Percentiles rank a stretch among this genome's conserved stretches.
phyloP scores from a whole-genome alignment of 306 rosid genomes.

The Adenanthera pavonina region DNA sequence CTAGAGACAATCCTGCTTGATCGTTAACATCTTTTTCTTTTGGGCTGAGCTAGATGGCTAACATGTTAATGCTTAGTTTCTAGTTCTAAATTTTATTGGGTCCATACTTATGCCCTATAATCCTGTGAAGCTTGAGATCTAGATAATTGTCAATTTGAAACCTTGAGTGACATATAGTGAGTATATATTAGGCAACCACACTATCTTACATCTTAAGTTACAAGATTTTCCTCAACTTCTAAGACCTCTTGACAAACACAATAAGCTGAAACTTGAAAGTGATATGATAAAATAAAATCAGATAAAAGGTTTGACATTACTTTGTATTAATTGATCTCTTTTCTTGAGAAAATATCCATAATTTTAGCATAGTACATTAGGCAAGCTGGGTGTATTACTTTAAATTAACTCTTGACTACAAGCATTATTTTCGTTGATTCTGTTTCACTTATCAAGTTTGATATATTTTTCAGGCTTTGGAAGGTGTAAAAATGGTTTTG shows the following conservation, averaged over 20 bases:
- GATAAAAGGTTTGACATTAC: neutral
- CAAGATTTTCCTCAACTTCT: no score
- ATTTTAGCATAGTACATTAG: neutral
- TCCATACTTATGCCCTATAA: neutral
- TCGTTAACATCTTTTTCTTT: neutral
- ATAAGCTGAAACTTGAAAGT: neutral
- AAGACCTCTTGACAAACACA: no score
- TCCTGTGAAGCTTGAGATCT: neutral
- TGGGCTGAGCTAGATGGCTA: no score
- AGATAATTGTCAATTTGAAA: neutral
- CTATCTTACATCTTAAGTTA: neutral
- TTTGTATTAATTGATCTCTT: neutral
- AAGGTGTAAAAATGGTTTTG: slow-evolving; percentile 74
- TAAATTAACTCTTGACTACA: neutral
- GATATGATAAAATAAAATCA: slow-evolving; percentile 27
- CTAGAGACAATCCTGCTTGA: slow-evolving; percentile 6
- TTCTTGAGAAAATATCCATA: neutral
- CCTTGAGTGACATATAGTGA: neutral
- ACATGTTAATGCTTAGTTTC: neutral
- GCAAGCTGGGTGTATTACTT: neutral
- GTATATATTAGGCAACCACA: neutral
- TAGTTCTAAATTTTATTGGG: neutral
- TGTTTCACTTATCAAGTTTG: slow-evolving; percentile 32
- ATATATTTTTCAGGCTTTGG: slow-evolving; percentile 70
- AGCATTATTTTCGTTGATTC: slow-evolving; percentile 36